Base-by-base conservation (phyloP, 306 rosid genomes). In the Lotus japonicus region DNA sequence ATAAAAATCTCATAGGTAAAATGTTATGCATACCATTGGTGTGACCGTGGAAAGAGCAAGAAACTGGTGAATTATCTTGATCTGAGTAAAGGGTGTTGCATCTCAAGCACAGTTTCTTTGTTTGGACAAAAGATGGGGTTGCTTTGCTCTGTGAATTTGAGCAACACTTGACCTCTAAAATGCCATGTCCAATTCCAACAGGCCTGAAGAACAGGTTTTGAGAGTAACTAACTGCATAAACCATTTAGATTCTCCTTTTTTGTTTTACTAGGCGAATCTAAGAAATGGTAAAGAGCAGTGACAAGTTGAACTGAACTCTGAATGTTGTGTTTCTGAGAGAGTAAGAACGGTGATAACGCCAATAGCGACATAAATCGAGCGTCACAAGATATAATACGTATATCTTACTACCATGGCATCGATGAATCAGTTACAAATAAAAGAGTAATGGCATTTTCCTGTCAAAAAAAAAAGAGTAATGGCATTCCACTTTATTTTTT, bases 1-100 rank as follows among this genome's bases (percentile, higher is more conserved):
- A 28, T 17, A 23, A 9, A 51, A 46, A 52, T 51, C 39, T 49
- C 11, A 16, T 15, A 15, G 71, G 14, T 49, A 28, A n/a, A n/a
- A n/a, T n/a, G n/a, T n/a, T n/a, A 31, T 31, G 0, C 42, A 31
- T 82, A 90, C 95, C 95, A n/a, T 84, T 91, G 61, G 80, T 46
- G 66, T 91, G 97, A 80, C 95, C 95, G 3, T 91, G 95, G 87
- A 91, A 91, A 78, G 87, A 83, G 81, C 97, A 91, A 73, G 92
- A 85, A 23, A 78, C 19, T 1, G 89, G 83, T 54, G 87, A 84
- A 68, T 89, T 88, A 14, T 84, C 76, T 38, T 67, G 39, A 67
- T 84, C 85, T 0, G 79, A 76, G 85, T 86, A 91, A 60, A 79
- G 85, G 65, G 76, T 88, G 52, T 48, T 72, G 86, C 97, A 90